Evolutionary conservation across 2,329 filamentous ascomycete species (phyloP), one percentile per base, ranked within the genome.

Genomic region (Fusarium subtropicale): DNA sequence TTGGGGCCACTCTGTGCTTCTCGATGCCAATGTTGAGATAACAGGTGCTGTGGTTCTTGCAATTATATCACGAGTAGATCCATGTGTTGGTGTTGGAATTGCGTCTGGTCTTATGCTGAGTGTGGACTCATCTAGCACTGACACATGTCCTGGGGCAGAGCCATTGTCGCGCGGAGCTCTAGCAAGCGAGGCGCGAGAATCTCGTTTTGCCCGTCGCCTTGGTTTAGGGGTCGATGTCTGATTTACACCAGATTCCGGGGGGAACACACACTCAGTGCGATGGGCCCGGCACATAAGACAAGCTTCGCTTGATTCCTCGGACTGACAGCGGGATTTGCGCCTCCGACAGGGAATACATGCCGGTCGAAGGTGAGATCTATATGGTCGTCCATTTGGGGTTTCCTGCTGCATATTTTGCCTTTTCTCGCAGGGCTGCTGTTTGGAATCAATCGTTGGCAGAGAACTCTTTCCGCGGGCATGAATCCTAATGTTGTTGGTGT

Each of bases 271-370:
- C 26, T 87, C 83, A 7, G 86, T 87, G 11, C 84, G 83, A 69
- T 89, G 86, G 22, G 86, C 84, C 39, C 83, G 83, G 75, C 88
- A 90, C 73, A 89, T 82, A 11, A 88, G 76, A 70, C 88, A 90
- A 10, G 81, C 81, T 53, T 84, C 78, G 30, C n/a, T 30, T 34
- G 82, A 81, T 16, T 84, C 77, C 70, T 88, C 86, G 30, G 87
- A 83, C 20, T 87, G 88, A 74, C 88, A 90, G 68, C 88, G 82
- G 3, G 87, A 88, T 75, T 90, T 90, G 63, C 88, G 83, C 63
- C 84, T 84, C 55, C 88, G 83, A 72, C 88, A 90, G 16, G 87
- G 79, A 54, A 87, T 79, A 77, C 88, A 90, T 11, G 88, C 88
- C 51, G 87, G 86, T 39, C 85, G 84, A 64, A 88, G 83, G 77